phyloP scores from a whole-genome alignment of 2,329 filamentous ascomycete genomes.

The Cladosporium sphaerospermum region DNA sequence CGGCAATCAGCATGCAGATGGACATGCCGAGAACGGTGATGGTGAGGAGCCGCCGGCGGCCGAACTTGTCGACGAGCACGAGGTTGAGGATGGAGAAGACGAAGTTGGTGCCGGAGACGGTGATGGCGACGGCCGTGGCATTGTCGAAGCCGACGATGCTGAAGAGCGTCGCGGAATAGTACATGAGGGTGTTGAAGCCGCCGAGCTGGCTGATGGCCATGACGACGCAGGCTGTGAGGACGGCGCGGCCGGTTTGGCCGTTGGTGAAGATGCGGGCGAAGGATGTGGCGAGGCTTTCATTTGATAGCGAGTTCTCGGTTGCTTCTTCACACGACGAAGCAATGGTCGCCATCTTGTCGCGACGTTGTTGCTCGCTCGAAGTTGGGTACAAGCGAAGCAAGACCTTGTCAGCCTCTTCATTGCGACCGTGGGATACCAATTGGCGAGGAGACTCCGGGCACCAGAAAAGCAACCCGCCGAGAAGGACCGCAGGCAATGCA shows the following conservation, averaged over 20 bases:
- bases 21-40: slow-evolving; percentile 42
- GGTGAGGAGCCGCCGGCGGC: slow-evolving; percentile 41
- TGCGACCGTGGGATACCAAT: slow-evolving; percentile 38
- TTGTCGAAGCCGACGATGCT: slow-evolving; percentile 46
- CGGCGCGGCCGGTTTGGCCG: slow-evolving; percentile 40
- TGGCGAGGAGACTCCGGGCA: slow-evolving; percentile 47
- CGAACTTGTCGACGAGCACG: slow-evolving; percentile 40
- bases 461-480: slow-evolving; percentile 39
- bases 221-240: slow-evolving; percentile 44
- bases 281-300: slow-evolving; percentile 34
- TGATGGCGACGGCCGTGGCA: slow-evolving; percentile 41
- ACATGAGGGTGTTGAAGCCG: slow-evolving; percentile 41
- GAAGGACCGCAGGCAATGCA: slow-evolving; percentile 42
- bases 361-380: slow-evolving; percentile 38
- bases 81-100: slow-evolving; percentile 46
- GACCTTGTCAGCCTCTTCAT: slow-evolving; percentile 35
- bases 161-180: slow-evolving; percentile 40
- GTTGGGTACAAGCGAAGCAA: slow-evolving; percentile 38
- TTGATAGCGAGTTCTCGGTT: slow-evolving; percentile 36
- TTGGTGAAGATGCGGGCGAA: slow-evolving; percentile 61
- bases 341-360: slow-evolving; percentile 42
- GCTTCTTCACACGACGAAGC: slow-evolving; percentile 35
- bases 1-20: slow-evolving; percentile 36
- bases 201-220: slow-evolving; percentile 48
- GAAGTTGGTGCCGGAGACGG: slow-evolving; percentile 44